Base-by-base conservation (phyloP, 1,284 basidiomycete species). In the Trametes polyzona region DNA sequence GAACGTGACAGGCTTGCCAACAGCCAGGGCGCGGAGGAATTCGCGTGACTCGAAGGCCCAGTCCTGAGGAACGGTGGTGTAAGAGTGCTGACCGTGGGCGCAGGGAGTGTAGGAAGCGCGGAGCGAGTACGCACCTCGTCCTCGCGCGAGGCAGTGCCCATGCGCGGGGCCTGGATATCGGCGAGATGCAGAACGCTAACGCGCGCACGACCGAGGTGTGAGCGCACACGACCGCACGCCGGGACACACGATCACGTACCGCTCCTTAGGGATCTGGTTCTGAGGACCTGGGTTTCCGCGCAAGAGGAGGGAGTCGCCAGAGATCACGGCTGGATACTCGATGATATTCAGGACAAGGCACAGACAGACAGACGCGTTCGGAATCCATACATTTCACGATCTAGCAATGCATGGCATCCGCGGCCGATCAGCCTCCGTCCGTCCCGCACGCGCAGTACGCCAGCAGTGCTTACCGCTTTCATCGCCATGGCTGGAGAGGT, bases 1-100 rank as follows among this genome's bases (percentile, higher is more conserved):
- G 74, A 95, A 95, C 1, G 84, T 79, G 67, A 95, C 83, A 74
- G 96, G 88, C 70, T 96, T 96, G 63, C 95, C 96, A 50, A 98
- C 93, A 17, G 88, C 81, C 50, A 95, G 76, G 35, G 86, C 78
- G 47, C 96, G 89, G 35, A 98, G 81, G 74, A 89, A 97, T 76
- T 98, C 96, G 67, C 96, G 89, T 39, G 95, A 88, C 69, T 96
- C 92, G 70, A 92, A 98, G 4, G 95, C 93, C 83, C 90, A 95
- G 9, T 90, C 86, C 91, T 95, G 63, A 14, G 19, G 14, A 23
- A 14, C n/a, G 36, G 12, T 23, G 12, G 33, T 21, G 19, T 6
- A 11, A 37, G 32, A 43, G 30, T 6, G 16, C 4, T 17, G 26
- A 6, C 14, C 16, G n/a, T 2, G 16, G n/a, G 16, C 7, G 27